Base-by-base conservation (phyloP, 2,329 filamentous ascomycete species). In the Bimuria novae-zelandiae region DNA sequence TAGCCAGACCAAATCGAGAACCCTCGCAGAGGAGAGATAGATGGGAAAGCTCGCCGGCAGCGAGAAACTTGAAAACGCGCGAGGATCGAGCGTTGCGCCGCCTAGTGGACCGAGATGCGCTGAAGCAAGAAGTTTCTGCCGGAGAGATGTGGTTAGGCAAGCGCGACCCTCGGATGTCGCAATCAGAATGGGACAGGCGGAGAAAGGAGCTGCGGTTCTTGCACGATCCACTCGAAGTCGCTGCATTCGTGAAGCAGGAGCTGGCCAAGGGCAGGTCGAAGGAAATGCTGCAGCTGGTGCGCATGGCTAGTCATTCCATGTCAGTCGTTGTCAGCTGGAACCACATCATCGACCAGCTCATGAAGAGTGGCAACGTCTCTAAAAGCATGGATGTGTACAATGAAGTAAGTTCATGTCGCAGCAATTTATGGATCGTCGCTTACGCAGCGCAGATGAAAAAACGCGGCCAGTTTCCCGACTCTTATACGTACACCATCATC, bases 281-380 rank as follows among this genome's bases (percentile, higher is more conserved):
- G 2, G 85, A 90, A 65, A 91, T 92, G 22, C 73, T 88, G 36
- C 77, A 84, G 17, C 71, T 96, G 54, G 83, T 88, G 32, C 85
- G 88, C 52, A 78, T 82, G 61, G 88, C 88, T n/a, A 91, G 86
- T 71, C 84, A 82, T 60, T 73, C 79, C 0, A 79, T 83, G 59
- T 77, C 86, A 52, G 86, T 88, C 58, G 78, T 84, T 3, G 92
- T 95, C 52, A 86, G 89, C 53, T 99, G 93, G 92, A 97, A 97
- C 73, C 84, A 89, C 67, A 74, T 96, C 39, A 87, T 99, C 51
- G 82, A 87, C 52, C 85, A 91, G 71, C 79, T 84, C 56, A 76
- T 97, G 71, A 78, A 84, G 21, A 79, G 83, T n/a, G n/a, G n/a
- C 36, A 80, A 81, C 46, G 73, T 91, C 29, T 80, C 81, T 54